Conservation (phyloP, 2,329 filamentous ascomycete species). For the Colletotrichum truncatum region DNA sequence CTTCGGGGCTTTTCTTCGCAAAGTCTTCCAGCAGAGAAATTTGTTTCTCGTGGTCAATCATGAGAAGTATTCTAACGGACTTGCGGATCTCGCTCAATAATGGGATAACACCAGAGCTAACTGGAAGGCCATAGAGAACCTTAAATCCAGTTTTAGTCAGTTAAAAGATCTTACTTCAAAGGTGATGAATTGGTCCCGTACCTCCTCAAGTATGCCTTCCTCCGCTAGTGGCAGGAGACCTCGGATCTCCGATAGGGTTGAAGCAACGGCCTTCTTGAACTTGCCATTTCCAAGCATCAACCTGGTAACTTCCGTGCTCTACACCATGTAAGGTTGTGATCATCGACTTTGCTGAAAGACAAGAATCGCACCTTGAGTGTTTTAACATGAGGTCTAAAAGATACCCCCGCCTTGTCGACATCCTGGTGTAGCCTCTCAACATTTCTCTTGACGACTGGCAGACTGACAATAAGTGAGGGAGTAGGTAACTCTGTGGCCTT, state of each 20-base stretch:
- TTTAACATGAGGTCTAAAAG: constrained; percentile 54
- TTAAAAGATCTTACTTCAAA: too few species aligned
- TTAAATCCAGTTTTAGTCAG: too few species aligned
- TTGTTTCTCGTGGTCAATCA: constrained; percentile 48
- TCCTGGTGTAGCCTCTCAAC: constrained; percentile 45
- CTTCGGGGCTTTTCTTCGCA: background rate
- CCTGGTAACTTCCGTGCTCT: constrained; percentile 47
- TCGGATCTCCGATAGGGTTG: constrained; percentile 50
- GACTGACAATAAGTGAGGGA: constrained; percentile 48
- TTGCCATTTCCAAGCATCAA: constrained; percentile 50
- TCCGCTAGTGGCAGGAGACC: constrained; percentile 47
- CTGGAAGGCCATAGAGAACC: constrained; percentile 50
- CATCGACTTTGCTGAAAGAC: accelerated
- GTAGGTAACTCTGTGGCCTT: constrained; percentile 45
- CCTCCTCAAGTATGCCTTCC: constrained; percentile 50
- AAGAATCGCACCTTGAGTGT: constrained; percentile 47
- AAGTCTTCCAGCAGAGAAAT: constrained; percentile 39
- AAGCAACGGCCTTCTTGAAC: constrained; percentile 48
- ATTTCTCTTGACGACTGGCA: constrained; percentile 48
- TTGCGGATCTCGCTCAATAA: constrained; percentile 39
- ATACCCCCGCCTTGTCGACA: constrained; percentile 47
- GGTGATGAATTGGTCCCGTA: constrained; percentile 25
- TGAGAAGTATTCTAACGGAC: constrained; percentile 43
- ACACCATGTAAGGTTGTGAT: accelerated
- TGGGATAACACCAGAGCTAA: constrained; percentile 44